Evolutionary conservation across 179 eudicot genomes (phyloP), one percentile per base, ranked within the genome.

Genomic region (Carnegiea gigantea): DNA sequence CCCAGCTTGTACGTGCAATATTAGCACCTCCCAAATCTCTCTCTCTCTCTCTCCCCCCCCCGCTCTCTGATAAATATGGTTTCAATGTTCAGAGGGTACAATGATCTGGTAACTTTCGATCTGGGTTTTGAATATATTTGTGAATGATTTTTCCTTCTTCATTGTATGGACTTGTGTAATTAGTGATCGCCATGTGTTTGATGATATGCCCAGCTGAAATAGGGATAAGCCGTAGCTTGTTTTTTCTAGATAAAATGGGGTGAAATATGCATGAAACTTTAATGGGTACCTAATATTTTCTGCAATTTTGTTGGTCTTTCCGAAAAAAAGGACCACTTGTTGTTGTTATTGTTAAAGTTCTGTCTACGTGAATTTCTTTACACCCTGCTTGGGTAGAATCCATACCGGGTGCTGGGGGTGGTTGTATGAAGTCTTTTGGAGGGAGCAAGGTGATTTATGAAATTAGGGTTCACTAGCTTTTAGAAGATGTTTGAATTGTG

Each of bases 21-120:
- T 20, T 54, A 51, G 57, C 57, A 72, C 53, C 23, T 33, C 24
- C 23, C 80, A 60, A 33, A 13, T 23, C 68, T 60, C 65, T 60
- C 68, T n/a, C 57, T 74, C 81, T 74, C n/a, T 21, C 13, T 70
- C 54, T 60, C 78, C 15, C 46, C 26, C 44, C 73, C 78, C n/a
- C 17, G 8, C 75, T 13, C 68, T 70, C 53, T 6, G 20, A 62
- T 10, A 62, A 21, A 9, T 30, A 36, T 70, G 81, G 82, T 83
- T 33, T 82, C 86, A 83, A 81, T 81, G 83, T 76, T 81, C 57
- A 75, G 84, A 36, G 84, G 84, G 21, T 85, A 28, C 84, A 53
- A 51, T 68, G 87, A 86, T 76, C 57, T 81, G 88, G 88, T 83
- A 83, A 65, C 65, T 51, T 64, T 10, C 44, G 0, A 68, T 15